These are phyloP conservation scores for Globisporangium takayamanum DNA, from an alignment of 352 stramenopile species.

Conservation along the genomic window DNA sequence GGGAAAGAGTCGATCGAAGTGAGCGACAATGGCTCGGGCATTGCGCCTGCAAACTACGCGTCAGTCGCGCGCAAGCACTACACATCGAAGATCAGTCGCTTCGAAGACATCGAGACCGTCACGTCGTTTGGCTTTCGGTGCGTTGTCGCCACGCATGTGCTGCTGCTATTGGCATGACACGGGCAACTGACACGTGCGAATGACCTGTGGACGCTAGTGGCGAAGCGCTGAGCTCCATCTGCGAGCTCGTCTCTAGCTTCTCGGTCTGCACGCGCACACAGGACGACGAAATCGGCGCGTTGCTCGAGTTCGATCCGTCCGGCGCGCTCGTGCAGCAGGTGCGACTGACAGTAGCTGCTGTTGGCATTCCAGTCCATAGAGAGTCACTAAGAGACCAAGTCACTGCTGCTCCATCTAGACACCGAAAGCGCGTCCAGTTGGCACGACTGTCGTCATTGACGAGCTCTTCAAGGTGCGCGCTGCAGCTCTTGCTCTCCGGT, in stretches of 20 bases:
- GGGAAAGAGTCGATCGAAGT: slow-evolving; percentile 93
- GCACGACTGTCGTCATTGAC: slow-evolving; percentile 91
- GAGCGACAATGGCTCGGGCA: slow-evolving; percentile 91
- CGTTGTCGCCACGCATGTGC: neutral
- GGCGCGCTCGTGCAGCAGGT: slow-evolving; percentile 52
- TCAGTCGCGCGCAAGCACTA: slow-evolving; percentile 89
- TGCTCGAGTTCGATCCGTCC: slow-evolving; percentile 79
- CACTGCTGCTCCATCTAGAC: slow-evolving; percentile 13
- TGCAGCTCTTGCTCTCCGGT: neutral
- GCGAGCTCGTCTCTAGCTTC: slow-evolving; percentile 84
- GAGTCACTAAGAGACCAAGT: neutral
- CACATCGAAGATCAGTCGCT: slow-evolving; percentile 94
- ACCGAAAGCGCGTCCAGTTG: slow-evolving; percentile 64
- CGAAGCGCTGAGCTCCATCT: slow-evolving; percentile 95
- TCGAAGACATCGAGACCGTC: slow-evolving; percentile 90
- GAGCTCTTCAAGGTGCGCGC: slow-evolving; percentile 84
- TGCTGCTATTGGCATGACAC: no score
- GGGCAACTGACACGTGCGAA: neutral
- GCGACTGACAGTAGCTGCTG: neutral
- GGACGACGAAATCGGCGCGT: slow-evolving; percentile 61
- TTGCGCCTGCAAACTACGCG: slow-evolving; percentile 69
- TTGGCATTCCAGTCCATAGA: neutral
- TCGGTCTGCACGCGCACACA: slow-evolving; percentile 85
- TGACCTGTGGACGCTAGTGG: slow-evolving; percentile 34
- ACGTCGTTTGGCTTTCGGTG: slow-evolving; percentile 92